phyloP scores from a whole-genome alignment of 495 filamentous ascomycete genomes.

The Aspergillus conjunctus region DNA sequence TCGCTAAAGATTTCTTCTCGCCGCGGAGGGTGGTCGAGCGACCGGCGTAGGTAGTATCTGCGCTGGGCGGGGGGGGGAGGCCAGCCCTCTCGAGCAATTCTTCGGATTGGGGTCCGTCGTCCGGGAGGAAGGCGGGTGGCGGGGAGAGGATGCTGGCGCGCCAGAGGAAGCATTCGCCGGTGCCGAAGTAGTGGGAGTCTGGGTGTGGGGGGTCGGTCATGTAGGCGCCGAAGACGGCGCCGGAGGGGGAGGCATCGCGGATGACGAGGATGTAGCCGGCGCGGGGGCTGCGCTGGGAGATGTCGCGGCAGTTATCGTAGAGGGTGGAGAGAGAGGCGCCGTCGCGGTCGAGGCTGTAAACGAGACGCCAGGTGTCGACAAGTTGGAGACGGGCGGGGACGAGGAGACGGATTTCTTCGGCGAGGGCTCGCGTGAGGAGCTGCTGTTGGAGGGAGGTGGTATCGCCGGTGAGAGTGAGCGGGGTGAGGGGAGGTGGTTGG shows the following conservation, averaged over 20 bases:
- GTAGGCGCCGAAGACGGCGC: constrained; percentile 88
- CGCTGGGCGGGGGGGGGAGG: constrained; percentile 71
- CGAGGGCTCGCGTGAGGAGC: constrained; percentile 70
- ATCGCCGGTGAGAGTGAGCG: constrained; percentile 49
- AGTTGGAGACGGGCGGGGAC: constrained; percentile 84
- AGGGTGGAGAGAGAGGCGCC: constrained; percentile 85
- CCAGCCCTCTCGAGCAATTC: constrained; percentile 44
- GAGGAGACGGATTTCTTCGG: constrained; percentile 91
- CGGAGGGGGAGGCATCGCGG: constrained; percentile 59
- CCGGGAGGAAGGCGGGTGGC: constrained; percentile 52
- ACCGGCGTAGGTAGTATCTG: constrained; percentile 68
- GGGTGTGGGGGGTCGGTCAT: constrained; percentile 84
- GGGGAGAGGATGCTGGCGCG: constrained; percentile 65
- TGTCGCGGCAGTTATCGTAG: constrained; percentile 71
- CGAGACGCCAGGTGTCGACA: constrained; percentile 79
- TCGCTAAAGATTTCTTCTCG: constrained; percentile 25
- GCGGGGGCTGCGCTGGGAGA: constrained; percentile 62
- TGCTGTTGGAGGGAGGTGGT: constrained; percentile 41
- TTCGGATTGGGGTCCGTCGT: constrained; percentile 35
- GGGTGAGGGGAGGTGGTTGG: constrained; percentile 61
- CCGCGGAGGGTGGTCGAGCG: constrained; percentile 68
- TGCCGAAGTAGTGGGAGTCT: constrained; percentile 85
- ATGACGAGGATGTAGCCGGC: constrained; percentile 88
- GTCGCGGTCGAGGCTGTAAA: constrained; percentile 91
- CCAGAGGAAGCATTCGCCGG: constrained; percentile 98